These are phyloP conservation scores for Exophiala aquamarina DNA, from an alignment of 2,329 filamentous ascomycete species.

Conservation along the genomic window DNA sequence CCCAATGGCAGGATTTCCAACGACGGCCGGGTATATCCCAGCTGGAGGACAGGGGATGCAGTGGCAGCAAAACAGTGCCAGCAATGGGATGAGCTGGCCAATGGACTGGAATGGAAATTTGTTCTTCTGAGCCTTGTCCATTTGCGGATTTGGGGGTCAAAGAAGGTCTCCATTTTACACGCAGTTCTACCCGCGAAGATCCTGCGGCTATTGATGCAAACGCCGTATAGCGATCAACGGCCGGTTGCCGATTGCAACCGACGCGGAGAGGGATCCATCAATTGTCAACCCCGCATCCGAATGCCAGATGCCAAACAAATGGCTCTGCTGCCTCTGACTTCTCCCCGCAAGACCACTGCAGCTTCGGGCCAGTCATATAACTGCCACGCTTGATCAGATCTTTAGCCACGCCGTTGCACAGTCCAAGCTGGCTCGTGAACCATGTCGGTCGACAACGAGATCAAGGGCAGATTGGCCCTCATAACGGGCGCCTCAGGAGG, in stretches of 20 bases:
- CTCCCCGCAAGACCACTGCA: neutral
- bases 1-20: conserved; percentile 21
- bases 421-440: neutral
- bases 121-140: conserved; percentile 27
- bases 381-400: too few relatives aligned
- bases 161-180: neutral
- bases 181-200: conserved; percentile 1
- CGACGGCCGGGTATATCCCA: conserved; percentile 14
- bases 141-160: neutral
- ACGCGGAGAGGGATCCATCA: too few relatives aligned
- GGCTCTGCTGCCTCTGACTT: conserved; percentile 8
- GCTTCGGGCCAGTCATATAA: too few relatives aligned
- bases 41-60: conserved; percentile 17
- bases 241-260: too few relatives aligned
- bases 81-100: conserved; percentile 34
- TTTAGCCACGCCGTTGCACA: neutral
- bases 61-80: conserved; percentile 34
- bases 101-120: conserved; percentile 37
- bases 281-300: too few relatives aligned
- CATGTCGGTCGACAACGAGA: conserved; percentile 42
- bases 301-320: neutral
- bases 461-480: conserved; percentile 56
- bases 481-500: conserved; percentile 63
- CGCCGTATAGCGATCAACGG: too few relatives aligned
- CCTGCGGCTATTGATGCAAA: too few relatives aligned